Conservation (phyloP, 352 stramenopile genomes). For the Phytophthora sp. region DNA sequence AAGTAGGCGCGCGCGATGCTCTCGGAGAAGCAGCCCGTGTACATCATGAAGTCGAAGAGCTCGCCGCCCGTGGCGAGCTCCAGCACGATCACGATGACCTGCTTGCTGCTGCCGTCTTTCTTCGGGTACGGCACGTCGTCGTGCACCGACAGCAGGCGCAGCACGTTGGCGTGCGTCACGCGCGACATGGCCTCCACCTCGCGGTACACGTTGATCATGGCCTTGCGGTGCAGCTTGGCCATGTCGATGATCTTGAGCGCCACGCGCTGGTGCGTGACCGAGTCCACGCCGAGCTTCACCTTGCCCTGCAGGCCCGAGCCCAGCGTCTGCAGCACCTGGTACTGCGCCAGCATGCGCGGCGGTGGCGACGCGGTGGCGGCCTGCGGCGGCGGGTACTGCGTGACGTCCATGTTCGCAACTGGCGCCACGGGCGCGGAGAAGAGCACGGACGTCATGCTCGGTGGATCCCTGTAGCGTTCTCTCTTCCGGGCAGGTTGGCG, state of each 20-base stretch:
- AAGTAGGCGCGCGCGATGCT: conserved; percentile 89
- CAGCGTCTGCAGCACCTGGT: conserved; percentile 79
- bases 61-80: conserved; percentile 89
- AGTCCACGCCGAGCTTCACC: conserved; percentile 89
- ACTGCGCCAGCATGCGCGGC: conserved; percentile 76
- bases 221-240: conserved; percentile 81
- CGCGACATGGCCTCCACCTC: conserved; percentile 92
- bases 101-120: conserved; percentile 72
- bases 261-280: conserved; percentile 77
- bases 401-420: conserved; percentile 37
- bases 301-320: conserved; percentile 85
- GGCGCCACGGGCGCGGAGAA: conserved; percentile 29
- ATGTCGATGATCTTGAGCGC: conserved; percentile 93
- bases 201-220: conserved; percentile 85
- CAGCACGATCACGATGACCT: conserved; percentile 90
- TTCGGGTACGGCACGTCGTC: conserved; percentile 78
- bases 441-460: conserved; percentile 37
- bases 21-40: conserved; percentile 91
- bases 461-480: background rate
- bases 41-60: conserved; percentile 95
- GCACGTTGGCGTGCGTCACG: conserved; percentile 82
- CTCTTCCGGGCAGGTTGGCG: conserved; percentile 12
- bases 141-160: conserved; percentile 79
- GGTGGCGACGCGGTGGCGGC: conserved; percentile 1
- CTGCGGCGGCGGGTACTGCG: conserved; percentile 18